A percentile compares a stretch with the other conserved stretches of the same genome.
phyloP scores from a whole-genome alignment of 805 yeast genomes.

The Candida berthetii region DNA sequence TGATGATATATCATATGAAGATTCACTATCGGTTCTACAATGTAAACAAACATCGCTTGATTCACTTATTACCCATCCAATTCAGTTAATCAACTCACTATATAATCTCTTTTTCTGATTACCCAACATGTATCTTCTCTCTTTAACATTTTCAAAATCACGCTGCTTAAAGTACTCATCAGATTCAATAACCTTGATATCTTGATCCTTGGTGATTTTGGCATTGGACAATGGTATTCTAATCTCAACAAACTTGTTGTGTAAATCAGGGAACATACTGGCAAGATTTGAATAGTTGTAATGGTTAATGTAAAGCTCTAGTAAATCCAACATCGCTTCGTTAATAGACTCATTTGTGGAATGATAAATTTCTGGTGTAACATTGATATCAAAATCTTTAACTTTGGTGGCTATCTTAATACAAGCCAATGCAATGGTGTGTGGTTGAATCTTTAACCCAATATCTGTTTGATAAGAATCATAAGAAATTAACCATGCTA shows the following conservation, averaged over 20 bases:
- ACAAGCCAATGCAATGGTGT: slow-evolving; percentile 65
- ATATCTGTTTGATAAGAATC: slow-evolving; percentile 70
- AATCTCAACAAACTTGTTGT: slow-evolving; percentile 30
- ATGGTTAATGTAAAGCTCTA: slow-evolving; percentile 56
- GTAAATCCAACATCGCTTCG: slow-evolving; percentile 48
- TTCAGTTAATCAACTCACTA: too few relatives aligned
- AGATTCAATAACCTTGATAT: slow-evolving; percentile 23
- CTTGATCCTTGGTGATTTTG: slow-evolving; percentile 20
- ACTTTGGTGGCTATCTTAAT: slow-evolving; percentile 55
- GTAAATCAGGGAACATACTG: slow-evolving; percentile 25
- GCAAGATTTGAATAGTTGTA: slow-evolving; percentile 45
- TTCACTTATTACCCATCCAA: too few relatives aligned
- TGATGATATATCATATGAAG: too few relatives aligned
- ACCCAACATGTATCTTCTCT: slow-evolving; percentile 47
- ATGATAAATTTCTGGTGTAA: slow-evolving; percentile 10
- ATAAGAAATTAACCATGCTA: slow-evolving; percentile 72
- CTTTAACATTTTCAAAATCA: slow-evolving; percentile 29
- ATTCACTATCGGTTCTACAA: too few relatives aligned
- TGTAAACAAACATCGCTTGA: too few relatives aligned
- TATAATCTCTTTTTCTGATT: slow-evolving; percentile 41
- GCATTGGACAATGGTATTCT: slow-evolving; percentile 40
- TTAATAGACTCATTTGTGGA: slow-evolving; percentile 23
- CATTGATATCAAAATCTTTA: slow-evolving; percentile 23
- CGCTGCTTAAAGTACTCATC: slow-evolving; percentile 38
- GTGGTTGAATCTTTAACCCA: slow-evolving; percentile 65